Percentiles rank a stretch among this genome's conserved stretches.
Evolutionary conservation across 169 alveolate species (phyloP).

Genomic region (Eimeria brunetti): DNA sequence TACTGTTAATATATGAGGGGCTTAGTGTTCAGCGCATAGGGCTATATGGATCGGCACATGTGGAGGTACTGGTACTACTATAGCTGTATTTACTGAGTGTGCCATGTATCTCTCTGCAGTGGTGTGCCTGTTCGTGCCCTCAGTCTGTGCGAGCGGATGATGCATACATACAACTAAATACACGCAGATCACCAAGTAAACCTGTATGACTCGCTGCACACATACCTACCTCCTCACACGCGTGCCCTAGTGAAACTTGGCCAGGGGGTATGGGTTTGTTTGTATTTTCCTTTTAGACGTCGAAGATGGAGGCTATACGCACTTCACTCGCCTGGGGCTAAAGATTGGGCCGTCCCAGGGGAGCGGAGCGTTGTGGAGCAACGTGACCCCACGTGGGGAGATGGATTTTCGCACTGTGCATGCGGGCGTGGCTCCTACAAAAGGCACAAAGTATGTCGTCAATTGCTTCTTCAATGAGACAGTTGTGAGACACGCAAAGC

Average conservation of each 20-base stretch:
- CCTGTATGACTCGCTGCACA: neutral
- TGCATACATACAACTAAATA: neutral
- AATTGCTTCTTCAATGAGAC: constrained; percentile 79
- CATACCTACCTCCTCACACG: neutral
- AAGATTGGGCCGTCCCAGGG: constrained; percentile 74
- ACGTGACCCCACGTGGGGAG: constrained; percentile 6
- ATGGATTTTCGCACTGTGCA: constrained; percentile 75
- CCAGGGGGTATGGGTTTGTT: neutral
- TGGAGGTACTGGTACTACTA: neutral
- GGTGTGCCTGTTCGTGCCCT: neutral
- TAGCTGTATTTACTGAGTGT: neutral
- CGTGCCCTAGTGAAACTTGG: neutral
- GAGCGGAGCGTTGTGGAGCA: constrained; percentile 75
- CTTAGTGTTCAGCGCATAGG: neutral
- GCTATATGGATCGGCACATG: neutral
- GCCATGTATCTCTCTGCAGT: neutral
- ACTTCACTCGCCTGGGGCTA: constrained; percentile 76
- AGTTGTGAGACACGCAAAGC: constrained; percentile 42
- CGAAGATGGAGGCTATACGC: constrained; percentile 77
- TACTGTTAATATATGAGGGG: neutral
- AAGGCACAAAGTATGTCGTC: constrained; percentile 80
- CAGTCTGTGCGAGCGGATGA: neutral
- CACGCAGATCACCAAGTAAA: neutral
- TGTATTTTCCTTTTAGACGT: constrained; percentile 47
- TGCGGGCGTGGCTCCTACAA: constrained; percentile 77